These are phyloP conservation scores for Pelargonium myrrhifolium DNA, from an alignment of 441 rosid species.

Conservation along the genomic window DNA sequence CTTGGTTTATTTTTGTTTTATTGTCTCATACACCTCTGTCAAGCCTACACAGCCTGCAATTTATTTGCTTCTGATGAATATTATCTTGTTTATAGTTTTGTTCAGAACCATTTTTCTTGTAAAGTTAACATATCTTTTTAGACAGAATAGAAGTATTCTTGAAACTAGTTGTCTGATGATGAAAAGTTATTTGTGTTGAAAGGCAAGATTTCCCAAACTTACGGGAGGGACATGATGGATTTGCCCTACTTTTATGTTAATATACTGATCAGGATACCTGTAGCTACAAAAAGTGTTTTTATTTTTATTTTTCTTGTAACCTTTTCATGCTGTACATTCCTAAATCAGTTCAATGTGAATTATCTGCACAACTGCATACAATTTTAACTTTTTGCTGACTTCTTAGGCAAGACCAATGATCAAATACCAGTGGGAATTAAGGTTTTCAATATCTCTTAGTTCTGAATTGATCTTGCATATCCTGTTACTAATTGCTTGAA, in stretches of 20 bases:
- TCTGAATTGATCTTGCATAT: slow-evolving; percentile 6
- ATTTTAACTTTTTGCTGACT: background rate
- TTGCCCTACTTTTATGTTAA: slow-evolving; percentile 2
- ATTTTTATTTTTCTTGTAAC: background rate
- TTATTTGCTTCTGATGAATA: background rate
- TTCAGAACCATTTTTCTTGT: slow-evolving; percentile 1
- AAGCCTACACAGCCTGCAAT: background rate
- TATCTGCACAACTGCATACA: background rate
- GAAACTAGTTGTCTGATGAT: slow-evolving; percentile 9
- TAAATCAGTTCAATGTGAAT: background rate
- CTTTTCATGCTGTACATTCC: background rate
- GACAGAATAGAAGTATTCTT: slow-evolving; percentile 11
- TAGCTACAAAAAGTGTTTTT: background rate
- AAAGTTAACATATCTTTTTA: background rate
- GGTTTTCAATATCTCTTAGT: background rate
- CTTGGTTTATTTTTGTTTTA: background rate
- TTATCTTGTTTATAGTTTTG: background rate
- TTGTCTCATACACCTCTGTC: background rate
- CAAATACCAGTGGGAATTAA: background rate
- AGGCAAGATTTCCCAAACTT: background rate
- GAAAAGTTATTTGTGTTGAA: background rate
- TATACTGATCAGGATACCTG: background rate
- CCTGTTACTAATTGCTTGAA: background rate
- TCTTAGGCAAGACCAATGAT: background rate
- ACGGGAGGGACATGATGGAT: background rate